These are phyloP conservation scores for Geosmithia putterillii DNA, from an alignment of 2,329 filamentous ascomycete species.

Conservation along the genomic window DNA sequence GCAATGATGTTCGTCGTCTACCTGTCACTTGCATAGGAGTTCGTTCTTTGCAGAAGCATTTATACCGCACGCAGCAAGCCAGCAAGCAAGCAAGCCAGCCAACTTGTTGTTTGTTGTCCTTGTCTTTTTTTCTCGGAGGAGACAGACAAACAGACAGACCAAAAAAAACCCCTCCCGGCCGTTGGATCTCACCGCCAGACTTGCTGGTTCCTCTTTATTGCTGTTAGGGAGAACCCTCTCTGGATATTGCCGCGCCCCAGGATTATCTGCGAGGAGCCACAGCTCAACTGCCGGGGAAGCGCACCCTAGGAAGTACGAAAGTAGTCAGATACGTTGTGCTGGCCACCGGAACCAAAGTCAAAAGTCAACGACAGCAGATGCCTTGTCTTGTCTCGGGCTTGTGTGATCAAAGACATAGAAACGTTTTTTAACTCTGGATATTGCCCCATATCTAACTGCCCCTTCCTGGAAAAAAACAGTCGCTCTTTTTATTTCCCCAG, in stretches of 20 bases:
- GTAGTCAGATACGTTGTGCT: neutral
- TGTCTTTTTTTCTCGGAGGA: too few relatives aligned
- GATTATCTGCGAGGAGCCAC: neutral
- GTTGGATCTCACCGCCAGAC: constrained; percentile 2
- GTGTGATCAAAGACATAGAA: neutral
- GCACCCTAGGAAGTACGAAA: neutral
- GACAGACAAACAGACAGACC: too few relatives aligned
- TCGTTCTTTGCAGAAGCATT: neutral
- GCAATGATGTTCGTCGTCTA: neutral
- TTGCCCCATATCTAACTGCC: neutral
- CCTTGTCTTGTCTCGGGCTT: neutral
- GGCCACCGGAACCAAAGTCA: neutral
- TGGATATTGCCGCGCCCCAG: neutral
- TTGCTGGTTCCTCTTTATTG: neutral
- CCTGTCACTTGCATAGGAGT: constrained; percentile 3
- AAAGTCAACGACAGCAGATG: neutral
- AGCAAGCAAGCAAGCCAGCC: constrained; percentile 1
- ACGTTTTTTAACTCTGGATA: constrained; percentile 2
- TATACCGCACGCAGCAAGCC: too few relatives aligned
- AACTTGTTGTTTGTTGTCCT: neutral
- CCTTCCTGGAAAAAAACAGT: neutral
- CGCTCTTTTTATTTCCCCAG: neutral
- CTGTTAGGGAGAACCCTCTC: neutral
- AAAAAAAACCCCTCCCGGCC: neutral
- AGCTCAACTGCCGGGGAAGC: neutral